Evolutionary conservation across 139 green algal species (phyloP).

Genomic region (Coelastrella sp.): DNA sequence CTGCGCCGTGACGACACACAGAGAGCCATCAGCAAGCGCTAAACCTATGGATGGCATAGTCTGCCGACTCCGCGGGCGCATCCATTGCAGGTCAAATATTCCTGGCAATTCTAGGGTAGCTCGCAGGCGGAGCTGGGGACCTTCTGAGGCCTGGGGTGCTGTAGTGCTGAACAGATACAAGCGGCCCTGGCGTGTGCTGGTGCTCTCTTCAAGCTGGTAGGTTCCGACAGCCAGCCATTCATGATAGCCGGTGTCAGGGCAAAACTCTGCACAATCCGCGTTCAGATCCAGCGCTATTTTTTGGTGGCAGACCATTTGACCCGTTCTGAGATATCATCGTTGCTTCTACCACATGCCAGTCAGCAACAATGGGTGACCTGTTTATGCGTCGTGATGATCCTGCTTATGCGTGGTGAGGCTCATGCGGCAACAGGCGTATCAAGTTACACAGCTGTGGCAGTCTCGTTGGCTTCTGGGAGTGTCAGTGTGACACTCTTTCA

Average conservation of each 20-base stretch:
- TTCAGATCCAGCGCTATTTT: constrained; percentile 50
- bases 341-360: too few species aligned
- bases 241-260: background rate
- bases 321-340: too few species aligned
- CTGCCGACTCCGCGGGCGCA: background rate
- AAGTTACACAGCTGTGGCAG: too few species aligned
- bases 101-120: constrained; percentile 58
- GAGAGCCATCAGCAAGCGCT: constrained; percentile 51
- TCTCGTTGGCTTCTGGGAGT: too few species aligned
- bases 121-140: background rate
- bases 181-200: constrained; percentile 52
- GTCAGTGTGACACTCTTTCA: too few species aligned
- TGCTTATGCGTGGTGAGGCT: too few species aligned
- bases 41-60: constrained; percentile 15
- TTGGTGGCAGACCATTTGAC: constrained; percentile 6
- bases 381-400: too few species aligned
- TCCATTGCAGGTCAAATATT: constrained; percentile 72
- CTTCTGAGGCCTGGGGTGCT: background rate
- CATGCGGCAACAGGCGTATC: too few species aligned
- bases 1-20: constrained; percentile 18
- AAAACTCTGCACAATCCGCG: constrained; percentile 64
- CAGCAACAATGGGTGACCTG: too few species aligned
- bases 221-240: constrained; percentile 70
- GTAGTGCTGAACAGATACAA: constrained; percentile 61
- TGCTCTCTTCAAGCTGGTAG: constrained; percentile 78